Base-by-base conservation (phyloP, 2,329 filamentous ascomycete genomes). In the Venturia effusa region DNA sequence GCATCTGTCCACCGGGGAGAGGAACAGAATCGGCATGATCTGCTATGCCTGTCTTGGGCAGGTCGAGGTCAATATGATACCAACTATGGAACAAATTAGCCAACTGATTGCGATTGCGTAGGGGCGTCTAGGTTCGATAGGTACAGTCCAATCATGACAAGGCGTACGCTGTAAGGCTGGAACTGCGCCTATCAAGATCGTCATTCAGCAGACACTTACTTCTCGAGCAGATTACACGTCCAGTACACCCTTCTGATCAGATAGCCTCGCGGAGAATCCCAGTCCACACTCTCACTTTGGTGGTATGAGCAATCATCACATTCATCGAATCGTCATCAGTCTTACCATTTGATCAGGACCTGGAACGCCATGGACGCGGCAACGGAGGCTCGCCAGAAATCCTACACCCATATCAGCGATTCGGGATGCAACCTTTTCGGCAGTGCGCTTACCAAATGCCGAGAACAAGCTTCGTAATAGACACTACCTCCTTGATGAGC, bases 321-420 rank as follows among this genome's bases (percentile, higher is more conserved):
- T 76, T 74, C 64, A 77, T 77, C 45, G n/a, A 17, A 8, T 62
- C 64, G 66, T 62, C 72, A 61, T 71, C 67, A n/a, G n/a, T n/a
- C 45, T 54, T 71, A 84, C 82, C 81, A 83, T 54, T 78, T 78
- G 66, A 86, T 76, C 40, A 86, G 70, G 1, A 82, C 77, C 69
- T 84, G 81, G 66, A 83, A 85, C 19, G 83, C 80, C 68, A 81
- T 74, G 0, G 83, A 85, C 4, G 84, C 83, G 22, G 77, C 77
- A 3, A 79, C 79, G 6, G 78, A 79, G 72, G 83, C 80, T 62
- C 82, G 79, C 84, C 84, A 86, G 67, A 84, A 85, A 66, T 86
- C 84, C 80, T 86, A 64, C 66, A 69, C 67, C 10, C 27, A 24
- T 11, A 51, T 63, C 32, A n/a, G 24, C 27, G 22, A 34, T 66